phyloP scores from a whole-genome alignment of 345 rosid genomes.

The Salix dunnii region DNA sequence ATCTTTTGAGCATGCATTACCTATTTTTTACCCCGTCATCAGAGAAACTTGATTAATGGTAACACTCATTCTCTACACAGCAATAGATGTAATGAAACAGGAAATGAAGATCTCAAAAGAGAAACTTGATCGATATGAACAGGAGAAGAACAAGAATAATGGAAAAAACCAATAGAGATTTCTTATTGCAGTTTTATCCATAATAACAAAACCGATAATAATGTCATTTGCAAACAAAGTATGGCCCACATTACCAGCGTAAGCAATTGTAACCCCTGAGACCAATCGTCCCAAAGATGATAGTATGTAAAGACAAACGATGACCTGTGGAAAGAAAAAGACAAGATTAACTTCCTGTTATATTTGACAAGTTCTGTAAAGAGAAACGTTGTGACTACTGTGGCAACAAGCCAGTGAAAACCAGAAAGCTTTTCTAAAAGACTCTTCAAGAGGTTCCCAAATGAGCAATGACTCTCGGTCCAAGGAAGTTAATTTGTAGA shows the following conservation, averaged over 20 bases:
- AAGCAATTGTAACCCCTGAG: slow-evolving; percentile 84
- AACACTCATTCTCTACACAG: too few relatives aligned
- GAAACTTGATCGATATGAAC: neutral
- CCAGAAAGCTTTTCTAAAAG: too few relatives aligned
- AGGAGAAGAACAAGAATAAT: neutral
- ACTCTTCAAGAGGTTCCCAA: too few relatives aligned
- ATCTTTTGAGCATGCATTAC: too few relatives aligned
- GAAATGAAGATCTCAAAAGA: too few relatives aligned
- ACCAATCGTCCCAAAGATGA: slow-evolving; percentile 75
- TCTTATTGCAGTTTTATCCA: neutral
- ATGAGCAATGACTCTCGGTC: too few relatives aligned
- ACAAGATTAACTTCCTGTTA: neutral
- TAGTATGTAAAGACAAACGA: slow-evolving; percentile 62
- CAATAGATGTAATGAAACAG: too few relatives aligned
- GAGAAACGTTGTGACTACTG: too few relatives aligned
- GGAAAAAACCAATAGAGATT: neutral
- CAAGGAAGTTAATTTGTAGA: too few relatives aligned
- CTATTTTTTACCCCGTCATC: too few relatives aligned
- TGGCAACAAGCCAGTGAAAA: neutral
- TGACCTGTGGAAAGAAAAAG: slow-evolving; percentile 51
- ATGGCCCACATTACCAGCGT: slow-evolving; percentile 66
- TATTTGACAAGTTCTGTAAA: neutral
- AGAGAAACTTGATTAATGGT: too few relatives aligned
- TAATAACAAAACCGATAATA: neutral
- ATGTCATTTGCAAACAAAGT: neutral